Evolutionary conservation across 805 yeast species (phyloP).

Genomic region (Debaryomyces tyrocola): DNA sequence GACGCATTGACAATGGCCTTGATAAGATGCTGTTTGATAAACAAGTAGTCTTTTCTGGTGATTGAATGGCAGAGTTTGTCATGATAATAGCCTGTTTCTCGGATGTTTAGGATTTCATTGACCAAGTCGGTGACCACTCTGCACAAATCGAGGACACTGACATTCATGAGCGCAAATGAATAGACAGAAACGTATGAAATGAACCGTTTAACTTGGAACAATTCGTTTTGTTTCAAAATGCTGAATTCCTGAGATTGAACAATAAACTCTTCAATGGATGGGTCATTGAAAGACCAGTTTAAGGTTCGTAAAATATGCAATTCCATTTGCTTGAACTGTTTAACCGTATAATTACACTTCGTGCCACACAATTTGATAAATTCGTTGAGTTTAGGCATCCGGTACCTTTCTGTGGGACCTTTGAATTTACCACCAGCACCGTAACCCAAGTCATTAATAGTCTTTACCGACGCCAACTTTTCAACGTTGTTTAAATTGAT

Average conservation of each 20-base stretch:
- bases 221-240: slow-evolving; percentile 23
- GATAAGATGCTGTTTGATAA: slow-evolving; percentile 26
- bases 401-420: slow-evolving; percentile 72
- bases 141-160: slow-evolving; percentile 25
- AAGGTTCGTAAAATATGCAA: slow-evolving; percentile 41
- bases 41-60: slow-evolving; percentile 12
- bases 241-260: slow-evolving; percentile 35
- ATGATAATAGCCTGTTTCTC: slow-evolving; percentile 20
- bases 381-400: slow-evolving; percentile 73
- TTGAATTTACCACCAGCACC: slow-evolving; percentile 58
- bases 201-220: slow-evolving; percentile 50
- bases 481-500: slow-evolving; percentile 41
- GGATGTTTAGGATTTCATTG: slow-evolving; percentile 28
- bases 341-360: slow-evolving; percentile 48
- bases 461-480: slow-evolving; percentile 21
- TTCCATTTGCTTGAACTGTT: slow-evolving; percentile 64
- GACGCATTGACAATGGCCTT: slow-evolving; percentile 27
- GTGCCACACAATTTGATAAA: slow-evolving; percentile 71
- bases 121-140: slow-evolving; percentile 32
- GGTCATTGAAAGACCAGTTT: slow-evolving; percentile 70
- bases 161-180: slow-evolving; percentile 44
- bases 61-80: slow-evolving; percentile 10
- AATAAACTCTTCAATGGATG: slow-evolving; percentile 45
- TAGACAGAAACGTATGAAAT: slow-evolving; percentile 50
- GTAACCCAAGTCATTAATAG: slow-evolving; percentile 40